These are phyloP conservation scores for Boletus edulis DNA, from an alignment of 768 basidiomycete species.

Conservation along the genomic window DNA sequence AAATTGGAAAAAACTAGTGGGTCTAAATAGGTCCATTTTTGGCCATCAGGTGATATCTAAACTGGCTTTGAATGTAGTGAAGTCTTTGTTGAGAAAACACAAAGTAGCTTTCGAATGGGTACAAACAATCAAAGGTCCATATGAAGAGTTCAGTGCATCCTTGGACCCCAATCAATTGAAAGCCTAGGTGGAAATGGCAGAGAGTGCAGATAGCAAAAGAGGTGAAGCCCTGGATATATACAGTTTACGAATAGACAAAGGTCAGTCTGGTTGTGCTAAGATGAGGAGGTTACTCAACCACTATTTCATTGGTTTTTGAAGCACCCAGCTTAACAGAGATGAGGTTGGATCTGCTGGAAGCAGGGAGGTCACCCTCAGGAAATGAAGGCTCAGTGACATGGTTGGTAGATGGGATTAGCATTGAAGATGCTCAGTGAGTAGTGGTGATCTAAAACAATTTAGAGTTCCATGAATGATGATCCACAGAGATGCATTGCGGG, in stretches of 20 bases:
- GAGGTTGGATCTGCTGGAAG: neutral
- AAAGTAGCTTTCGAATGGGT: neutral
- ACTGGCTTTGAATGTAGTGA: too few relatives aligned
- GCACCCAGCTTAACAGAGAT: neutral
- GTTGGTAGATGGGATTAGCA: too few relatives aligned
- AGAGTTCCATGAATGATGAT: too few relatives aligned
- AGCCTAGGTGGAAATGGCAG: too few relatives aligned
- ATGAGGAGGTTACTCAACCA: too few relatives aligned
- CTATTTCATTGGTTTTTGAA: too few relatives aligned
- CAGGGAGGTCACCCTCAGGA: too few relatives aligned
- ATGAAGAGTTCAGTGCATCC: neutral
- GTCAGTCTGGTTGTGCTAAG: neutral
- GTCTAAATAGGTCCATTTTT: too few relatives aligned
- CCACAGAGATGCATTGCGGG: too few relatives aligned
- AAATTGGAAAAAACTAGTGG: too few relatives aligned
- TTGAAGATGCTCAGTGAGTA: neutral
- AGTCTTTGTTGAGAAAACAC: neutral
- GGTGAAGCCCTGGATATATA: neutral
- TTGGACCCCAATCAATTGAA: neutral
- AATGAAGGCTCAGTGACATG: neutral
- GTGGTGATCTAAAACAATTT: neutral
- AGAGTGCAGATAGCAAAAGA: neutral
- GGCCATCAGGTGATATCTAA: too few relatives aligned
- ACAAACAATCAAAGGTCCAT: neutral
- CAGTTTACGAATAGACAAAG: neutral